Conservation (phyloP, 2,329 filamentous ascomycete species). For the Claviceps purpurea region DNA sequence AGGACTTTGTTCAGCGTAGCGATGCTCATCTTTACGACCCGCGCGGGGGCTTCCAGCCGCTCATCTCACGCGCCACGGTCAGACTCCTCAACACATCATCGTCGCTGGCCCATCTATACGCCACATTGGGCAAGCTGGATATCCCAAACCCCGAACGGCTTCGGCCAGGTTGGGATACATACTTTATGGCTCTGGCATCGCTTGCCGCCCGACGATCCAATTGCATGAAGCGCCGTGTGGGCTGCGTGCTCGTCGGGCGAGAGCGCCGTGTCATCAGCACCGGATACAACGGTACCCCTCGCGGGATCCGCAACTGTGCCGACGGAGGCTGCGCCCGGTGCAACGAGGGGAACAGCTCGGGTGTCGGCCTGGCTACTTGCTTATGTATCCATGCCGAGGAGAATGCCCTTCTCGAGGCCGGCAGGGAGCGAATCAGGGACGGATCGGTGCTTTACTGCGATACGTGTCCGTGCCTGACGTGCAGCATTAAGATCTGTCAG, state of each 20-base stretch:
- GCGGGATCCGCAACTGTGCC: slow-evolving; percentile 77
- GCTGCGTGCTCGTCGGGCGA: slow-evolving; percentile 74
- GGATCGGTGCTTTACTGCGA: slow-evolving; percentile 83
- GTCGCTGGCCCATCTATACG: slow-evolving; percentile 57
- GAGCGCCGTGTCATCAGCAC: slow-evolving; percentile 83
- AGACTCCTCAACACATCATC: slow-evolving; percentile 76
- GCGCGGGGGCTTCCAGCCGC: slow-evolving; percentile 50
- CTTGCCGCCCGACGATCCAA: slow-evolving; percentile 84
- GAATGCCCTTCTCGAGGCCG: slow-evolving; percentile 89
- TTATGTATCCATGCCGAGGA: slow-evolving; percentile 97
- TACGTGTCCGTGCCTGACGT: slow-evolving; percentile 93
- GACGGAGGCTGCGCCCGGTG: slow-evolving; percentile 84
- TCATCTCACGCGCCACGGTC: slow-evolving; percentile 71
- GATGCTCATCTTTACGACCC: slow-evolving; percentile 67
- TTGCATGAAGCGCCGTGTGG: slow-evolving; percentile 96
- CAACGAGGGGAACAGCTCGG: slow-evolving; percentile 58
- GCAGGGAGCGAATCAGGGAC: slow-evolving; percentile 74
- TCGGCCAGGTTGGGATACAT: slow-evolving; percentile 86
- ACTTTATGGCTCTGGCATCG: slow-evolving; percentile 95
- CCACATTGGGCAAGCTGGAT: slow-evolving; percentile 59
- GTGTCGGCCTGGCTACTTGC: slow-evolving; percentile 69
- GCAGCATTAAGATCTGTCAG: slow-evolving; percentile 96
- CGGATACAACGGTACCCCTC: slow-evolving; percentile 94
- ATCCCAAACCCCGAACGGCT: slow-evolving; percentile 67
- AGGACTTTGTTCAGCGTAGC: slow-evolving; percentile 42